Evolutionary conservation across 2,329 filamentous ascomycete species (phyloP).

Genomic region (Trichophyton verrucosum): DNA sequence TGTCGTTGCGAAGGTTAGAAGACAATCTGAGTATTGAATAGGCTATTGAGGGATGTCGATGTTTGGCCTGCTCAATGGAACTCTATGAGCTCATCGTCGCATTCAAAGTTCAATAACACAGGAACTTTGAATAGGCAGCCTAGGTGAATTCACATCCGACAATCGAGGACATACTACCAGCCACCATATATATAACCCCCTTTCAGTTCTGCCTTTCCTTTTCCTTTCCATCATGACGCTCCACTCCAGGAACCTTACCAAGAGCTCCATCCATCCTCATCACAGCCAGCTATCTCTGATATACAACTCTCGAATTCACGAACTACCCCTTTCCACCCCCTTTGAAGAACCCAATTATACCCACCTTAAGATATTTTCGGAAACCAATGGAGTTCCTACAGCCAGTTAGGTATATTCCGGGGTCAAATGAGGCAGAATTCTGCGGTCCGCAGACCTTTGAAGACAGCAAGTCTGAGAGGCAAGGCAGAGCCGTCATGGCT

Average conservation of each 20-base stretch:
- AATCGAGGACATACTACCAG: neutral
- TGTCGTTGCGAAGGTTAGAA: neutral
- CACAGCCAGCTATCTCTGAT: neutral
- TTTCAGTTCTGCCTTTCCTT: neutral
- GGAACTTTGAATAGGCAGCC: neutral
- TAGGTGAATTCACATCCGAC: neutral
- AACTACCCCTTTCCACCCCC: neutral
- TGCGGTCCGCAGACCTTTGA: slow-evolving; percentile 5
- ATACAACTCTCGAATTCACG: neutral
- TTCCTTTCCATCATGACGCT: neutral
- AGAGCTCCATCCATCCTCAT: neutral
- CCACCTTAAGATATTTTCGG: neutral
- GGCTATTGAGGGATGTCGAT: neutral
- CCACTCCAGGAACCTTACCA: neutral
- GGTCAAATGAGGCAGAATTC: neutral
- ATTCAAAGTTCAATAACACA: neutral
- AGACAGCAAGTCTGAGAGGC: slow-evolving; percentile 17
- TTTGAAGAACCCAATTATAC: neutral
- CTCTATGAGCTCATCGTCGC: neutral
- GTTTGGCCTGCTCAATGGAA: neutral
- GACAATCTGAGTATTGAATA: neutral
- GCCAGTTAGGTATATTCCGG: slow-evolving; percentile 5
- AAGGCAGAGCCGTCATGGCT: slow-evolving; percentile 20
- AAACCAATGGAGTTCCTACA: slow-evolving; percentile 5
- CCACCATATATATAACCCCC: neutral